phyloP scores from a whole-genome alignment of 257 asterid genomes.

The Verbena officinalis region DNA sequence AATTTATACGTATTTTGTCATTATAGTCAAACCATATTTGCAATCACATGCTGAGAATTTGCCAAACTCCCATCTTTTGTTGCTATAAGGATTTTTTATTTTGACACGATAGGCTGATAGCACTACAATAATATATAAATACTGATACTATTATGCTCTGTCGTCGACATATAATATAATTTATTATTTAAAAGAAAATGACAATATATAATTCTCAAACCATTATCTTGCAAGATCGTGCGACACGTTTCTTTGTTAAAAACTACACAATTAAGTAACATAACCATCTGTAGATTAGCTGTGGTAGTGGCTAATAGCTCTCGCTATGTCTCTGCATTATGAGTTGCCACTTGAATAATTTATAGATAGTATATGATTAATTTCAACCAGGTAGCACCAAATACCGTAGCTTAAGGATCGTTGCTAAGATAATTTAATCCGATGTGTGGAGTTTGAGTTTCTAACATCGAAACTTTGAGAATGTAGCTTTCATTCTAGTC shows the following conservation, averaged over 20 bases:
- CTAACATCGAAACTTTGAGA: no score
- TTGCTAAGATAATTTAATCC: no score
- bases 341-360: slow-evolving; percentile 1
- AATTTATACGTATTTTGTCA: no score
- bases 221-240: slow-evolving; percentile 34
- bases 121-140: slow-evolving; percentile 1
- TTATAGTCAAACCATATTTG: slow-evolving; percentile 26
- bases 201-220: background rate
- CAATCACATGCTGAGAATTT: slow-evolving; percentile 23
- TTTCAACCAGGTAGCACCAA: no score
- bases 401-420: no score
- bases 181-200: no score
- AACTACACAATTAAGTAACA: background rate
- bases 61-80: background rate
- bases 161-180: background rate
- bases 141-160: background rate
- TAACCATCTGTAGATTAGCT: slow-evolving; percentile 20
- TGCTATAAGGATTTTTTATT: background rate
- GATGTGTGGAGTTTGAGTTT: no score
- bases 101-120: background rate
- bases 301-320: slow-evolving; percentile 19
- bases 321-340: slow-evolving; percentile 4
- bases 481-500: no score
- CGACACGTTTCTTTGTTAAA: slow-evolving; percentile 32
- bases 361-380: background rate